These are phyloP conservation scores for Tilletia setariae DNA, from an alignment of 1,284 basidiomycete genomes.

Conservation along the genomic window DNA sequence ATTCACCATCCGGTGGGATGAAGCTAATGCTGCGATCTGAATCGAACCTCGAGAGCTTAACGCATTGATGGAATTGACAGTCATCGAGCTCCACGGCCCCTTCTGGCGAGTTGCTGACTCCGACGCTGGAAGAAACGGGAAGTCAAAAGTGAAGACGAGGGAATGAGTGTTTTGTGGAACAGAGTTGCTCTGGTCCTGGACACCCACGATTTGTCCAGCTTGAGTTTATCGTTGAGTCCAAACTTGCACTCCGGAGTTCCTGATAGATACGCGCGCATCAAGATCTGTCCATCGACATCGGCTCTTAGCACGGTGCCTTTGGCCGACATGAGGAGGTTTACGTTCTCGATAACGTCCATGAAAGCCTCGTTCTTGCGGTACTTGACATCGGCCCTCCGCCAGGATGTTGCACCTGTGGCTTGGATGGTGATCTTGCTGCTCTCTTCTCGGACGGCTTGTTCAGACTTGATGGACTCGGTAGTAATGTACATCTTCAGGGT, in stretches of 20 bases:
- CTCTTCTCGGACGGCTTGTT: conserved; percentile 74
- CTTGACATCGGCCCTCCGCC: conserved; percentile 88
- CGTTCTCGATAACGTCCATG: conserved; percentile 93
- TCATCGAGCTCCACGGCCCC: conserved; percentile 74
- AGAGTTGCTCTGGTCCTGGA: neutral
- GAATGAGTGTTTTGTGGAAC: no score
- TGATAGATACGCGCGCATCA: conserved; percentile 94
- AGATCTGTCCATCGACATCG: conserved; percentile 94
- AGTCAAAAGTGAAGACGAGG: neutral
- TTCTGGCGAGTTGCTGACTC: conserved; percentile 30
- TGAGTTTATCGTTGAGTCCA: conserved; percentile 94
- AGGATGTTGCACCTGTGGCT: conserved; percentile 89
- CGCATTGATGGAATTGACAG: conserved; percentile 98
- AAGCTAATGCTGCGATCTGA: conserved; percentile 89
- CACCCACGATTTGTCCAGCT: conserved; percentile 72
- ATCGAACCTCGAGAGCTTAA: conserved; percentile 89
- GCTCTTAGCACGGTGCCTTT: conserved; percentile 85
- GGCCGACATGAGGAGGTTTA: conserved; percentile 93
- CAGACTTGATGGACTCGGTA: conserved; percentile 88
- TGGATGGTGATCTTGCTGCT: conserved; percentile 93
- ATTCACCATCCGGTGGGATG: conserved; percentile 97
- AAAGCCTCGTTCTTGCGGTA: conserved; percentile 99
- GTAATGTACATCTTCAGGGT: conserved; percentile 97
- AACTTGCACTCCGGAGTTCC: conserved; percentile 98
- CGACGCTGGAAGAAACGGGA: no score